Conservation (phyloP, 805 yeast genomes). For the Komagataella pseudopastoris region DNA sequence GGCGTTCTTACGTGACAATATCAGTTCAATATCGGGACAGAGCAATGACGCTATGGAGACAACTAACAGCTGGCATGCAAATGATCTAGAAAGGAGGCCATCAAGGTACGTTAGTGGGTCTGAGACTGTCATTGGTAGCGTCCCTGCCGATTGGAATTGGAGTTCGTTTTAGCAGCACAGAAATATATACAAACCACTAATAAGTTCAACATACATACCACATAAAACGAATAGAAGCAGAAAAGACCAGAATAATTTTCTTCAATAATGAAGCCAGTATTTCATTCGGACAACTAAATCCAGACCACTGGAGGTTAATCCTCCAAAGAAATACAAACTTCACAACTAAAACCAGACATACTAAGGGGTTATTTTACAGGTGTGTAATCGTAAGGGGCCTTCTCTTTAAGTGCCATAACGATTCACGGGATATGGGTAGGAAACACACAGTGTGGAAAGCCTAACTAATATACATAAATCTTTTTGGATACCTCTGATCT, state of each 20-base stretch:
- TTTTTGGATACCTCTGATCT: neutral
- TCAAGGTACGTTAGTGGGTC: neutral
- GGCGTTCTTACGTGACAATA: slow-evolving; percentile 16
- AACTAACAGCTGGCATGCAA: slow-evolving; percentile 1
- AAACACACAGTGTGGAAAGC: neutral
- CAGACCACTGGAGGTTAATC: neutral
- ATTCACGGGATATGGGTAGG: slow-evolving; percentile 4
- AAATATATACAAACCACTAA: neutral
- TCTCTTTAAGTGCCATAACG: slow-evolving; percentile 7
- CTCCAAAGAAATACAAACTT: neutral
- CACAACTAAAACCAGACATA: neutral
- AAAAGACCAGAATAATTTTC: neutral
- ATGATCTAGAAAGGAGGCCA: neutral
- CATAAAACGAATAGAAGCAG: neutral
- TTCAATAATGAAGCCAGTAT: neutral
- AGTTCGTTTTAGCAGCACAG: slow-evolving; percentile 16
- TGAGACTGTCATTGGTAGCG: slow-evolving; percentile 4
- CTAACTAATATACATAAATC: neutral
- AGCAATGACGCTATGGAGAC: neutral
- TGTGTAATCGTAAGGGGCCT: slow-evolving; percentile 8
- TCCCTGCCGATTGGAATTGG: slow-evolving; percentile 27
- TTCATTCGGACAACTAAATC: neutral
- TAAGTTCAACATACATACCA: neutral
- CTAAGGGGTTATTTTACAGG: neutral
- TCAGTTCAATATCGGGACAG: slow-evolving; percentile 6